Percentiles rank a stretch among this genome's conserved stretches.
Conservation (phyloP, 2,329 filamentous ascomycete genomes). For the Fonsecaea monophora region DNA sequence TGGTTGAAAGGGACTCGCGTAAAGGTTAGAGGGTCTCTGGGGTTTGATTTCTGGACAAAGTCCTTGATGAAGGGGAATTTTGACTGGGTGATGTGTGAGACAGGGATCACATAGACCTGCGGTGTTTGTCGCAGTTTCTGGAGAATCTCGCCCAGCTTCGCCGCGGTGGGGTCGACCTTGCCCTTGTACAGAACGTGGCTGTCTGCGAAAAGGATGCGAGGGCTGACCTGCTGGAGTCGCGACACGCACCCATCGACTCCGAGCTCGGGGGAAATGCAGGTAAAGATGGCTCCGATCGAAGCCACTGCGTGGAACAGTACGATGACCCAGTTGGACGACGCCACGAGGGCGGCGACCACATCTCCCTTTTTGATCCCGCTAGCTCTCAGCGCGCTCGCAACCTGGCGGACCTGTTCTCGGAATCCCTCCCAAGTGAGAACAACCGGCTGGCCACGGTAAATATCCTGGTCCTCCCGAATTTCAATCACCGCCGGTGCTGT, state of each 20-base stretch:
- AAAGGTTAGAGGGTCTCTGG: constrained; percentile 50
- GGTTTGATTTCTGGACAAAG: constrained; percentile 42
- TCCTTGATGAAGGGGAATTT: constrained; percentile 54
- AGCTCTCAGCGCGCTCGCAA: constrained; percentile 47
- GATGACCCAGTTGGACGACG: neutral
- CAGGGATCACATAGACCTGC: constrained; percentile 32
- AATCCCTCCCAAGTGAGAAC: constrained; percentile 49
- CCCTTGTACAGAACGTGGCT: constrained; percentile 75
- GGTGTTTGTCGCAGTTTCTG: neutral
- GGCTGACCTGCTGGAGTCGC: constrained; percentile 73
- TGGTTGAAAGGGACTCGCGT: constrained; percentile 71
- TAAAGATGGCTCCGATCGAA: constrained; percentile 19
- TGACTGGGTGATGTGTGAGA: constrained; percentile 53
- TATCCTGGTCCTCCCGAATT: constrained; percentile 46
- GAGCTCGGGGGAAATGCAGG: constrained; percentile 15
- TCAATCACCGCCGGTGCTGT: constrained; percentile 48
- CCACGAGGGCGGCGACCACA: constrained; percentile 50
- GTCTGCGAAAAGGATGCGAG: constrained; percentile 80
- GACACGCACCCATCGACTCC: constrained; percentile 53
- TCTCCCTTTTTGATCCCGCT: constrained; percentile 49
- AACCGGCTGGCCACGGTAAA: constrained; percentile 45
- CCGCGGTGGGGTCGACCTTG: constrained; percentile 71
- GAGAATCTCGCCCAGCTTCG: constrained; percentile 65
- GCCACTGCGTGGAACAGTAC: constrained; percentile 14
- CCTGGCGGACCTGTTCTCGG: constrained; percentile 47